Base-by-base conservation (phyloP, 2,329 filamentous ascomycete species). In the Thelonectria blattea region DNA sequence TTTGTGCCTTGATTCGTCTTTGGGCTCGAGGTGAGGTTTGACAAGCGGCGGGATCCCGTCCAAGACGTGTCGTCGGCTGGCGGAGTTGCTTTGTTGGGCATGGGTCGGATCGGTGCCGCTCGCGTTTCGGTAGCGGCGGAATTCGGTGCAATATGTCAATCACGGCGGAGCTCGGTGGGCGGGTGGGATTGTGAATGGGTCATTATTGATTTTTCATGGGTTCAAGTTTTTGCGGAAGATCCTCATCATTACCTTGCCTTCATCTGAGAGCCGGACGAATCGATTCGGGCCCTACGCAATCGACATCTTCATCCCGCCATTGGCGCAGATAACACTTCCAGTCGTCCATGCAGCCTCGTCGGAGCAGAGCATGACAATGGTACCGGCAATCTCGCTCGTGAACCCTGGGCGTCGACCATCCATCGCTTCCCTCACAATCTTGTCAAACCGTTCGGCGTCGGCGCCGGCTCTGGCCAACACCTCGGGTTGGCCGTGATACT, bases 291-390 rank as follows among this genome's bases (percentile, higher is more conserved):
- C 22, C 14, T 58, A 76, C 14, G 74, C 73, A 61, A 74, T 74
- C 18, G 72, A 73, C 74, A 77, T 77, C 66, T 72, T 76, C 74
- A 77, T 77, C 10, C 78, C 77, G 3, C 89, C 89, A 68, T 91
- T 91, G 14, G 88, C 88, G 74, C 86, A 90, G n/a, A 91, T 81
- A 32, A 91, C 84, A 70, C 85, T 88, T 4, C 89, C 89, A 1
- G 89, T 91, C 59, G 86, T 88, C 88, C 88, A 91, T 2, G 81
- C 84, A 41, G 81, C 82, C 73, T 91, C 89, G 11, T 82, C 81
- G 7, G 83, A 84, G 72, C 88, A 91, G 42, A 91, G 77, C 88
- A 91, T 90, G 9, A 83, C 88, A 48, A 91, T 85, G 5, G 89
- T 84, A 1, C 88, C 89, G 0, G 89, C 89, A 75, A 91, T 81